Percentiles rank a stretch among this genome's conserved stretches.
These are phyloP conservation scores for Heimioporus retisporus DNA, from an alignment of 1,284 basidiomycete genomes.

Conservation along the genomic window DNA sequence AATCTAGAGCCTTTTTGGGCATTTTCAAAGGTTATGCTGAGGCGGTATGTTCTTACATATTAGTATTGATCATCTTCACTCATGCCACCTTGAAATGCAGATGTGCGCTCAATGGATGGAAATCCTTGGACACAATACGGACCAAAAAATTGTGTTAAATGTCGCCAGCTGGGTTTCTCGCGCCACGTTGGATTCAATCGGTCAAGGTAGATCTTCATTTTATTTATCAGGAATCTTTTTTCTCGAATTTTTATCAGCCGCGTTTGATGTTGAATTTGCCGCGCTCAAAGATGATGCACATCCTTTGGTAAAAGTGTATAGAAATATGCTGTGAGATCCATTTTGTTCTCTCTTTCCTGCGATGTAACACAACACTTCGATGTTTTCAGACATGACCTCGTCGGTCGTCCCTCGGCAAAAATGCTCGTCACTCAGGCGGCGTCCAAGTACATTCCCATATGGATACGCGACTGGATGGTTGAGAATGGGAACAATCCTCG, in stretches of 20 bases:
- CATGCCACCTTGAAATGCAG: constrained; percentile 37
- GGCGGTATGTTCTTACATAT: constrained; percentile 21
- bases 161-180: constrained; percentile 51
- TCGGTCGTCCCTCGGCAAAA: no score
- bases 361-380: no score
- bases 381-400: no score
- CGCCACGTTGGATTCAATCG: constrained; percentile 58
- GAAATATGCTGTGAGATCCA: constrained; percentile 12
- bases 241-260: constrained; percentile 43
- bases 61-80: no score
- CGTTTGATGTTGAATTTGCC: constrained; percentile 55
- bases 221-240: constrained; percentile 5
- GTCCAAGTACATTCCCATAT: background rate
- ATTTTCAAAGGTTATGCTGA: constrained; percentile 36
- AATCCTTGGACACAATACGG: constrained; percentile 38
- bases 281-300: constrained; percentile 48
- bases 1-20: constrained; percentile 43
- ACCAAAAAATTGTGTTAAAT: constrained; percentile 51
- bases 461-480: constrained; percentile 49
- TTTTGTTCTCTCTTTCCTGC: constrained; percentile 21
- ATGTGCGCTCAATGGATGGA: constrained; percentile 59
- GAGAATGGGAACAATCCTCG: constrained; percentile 49
- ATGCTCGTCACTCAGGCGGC: no score
- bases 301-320: constrained; percentile 45
- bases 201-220: constrained; percentile 45